A percentile compares a stretch with the other conserved stretches of the same genome.
These are phyloP conservation scores for Diplocarpon rosae DNA, from an alignment of 2,329 filamentous ascomycete species.

Conservation along the genomic window DNA sequence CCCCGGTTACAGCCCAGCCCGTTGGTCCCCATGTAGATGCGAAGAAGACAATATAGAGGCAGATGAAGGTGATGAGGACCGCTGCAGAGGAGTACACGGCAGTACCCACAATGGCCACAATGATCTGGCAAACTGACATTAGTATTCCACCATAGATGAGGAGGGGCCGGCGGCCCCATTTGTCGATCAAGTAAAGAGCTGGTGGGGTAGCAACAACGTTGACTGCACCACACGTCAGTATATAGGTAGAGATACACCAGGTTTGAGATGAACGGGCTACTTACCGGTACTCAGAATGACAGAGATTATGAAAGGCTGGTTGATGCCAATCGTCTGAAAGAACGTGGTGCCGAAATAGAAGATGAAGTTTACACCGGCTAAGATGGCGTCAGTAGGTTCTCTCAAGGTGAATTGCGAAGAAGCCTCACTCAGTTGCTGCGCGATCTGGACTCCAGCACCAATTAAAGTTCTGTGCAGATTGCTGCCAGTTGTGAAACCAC, in stretches of 20 bases:
- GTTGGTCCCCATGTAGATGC: slow-evolving; percentile 65
- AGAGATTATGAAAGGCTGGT: slow-evolving; percentile 71
- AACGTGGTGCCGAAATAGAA: slow-evolving; percentile 89
- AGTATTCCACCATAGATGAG: slow-evolving; percentile 67
- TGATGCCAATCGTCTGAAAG: slow-evolving; percentile 61
- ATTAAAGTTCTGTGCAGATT: slow-evolving; percentile 61
- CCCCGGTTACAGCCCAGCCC: slow-evolving; percentile 71
- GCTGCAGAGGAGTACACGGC: slow-evolving; percentile 47
- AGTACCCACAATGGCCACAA: slow-evolving; percentile 54
- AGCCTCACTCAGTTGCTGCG: slow-evolving; percentile 53
- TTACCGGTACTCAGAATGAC: slow-evolving; percentile 61
- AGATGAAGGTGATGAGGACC: slow-evolving; percentile 41
- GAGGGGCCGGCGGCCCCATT: slow-evolving; percentile 66
- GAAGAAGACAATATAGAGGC: slow-evolving; percentile 82
- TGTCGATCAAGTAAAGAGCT: slow-evolving; percentile 72
- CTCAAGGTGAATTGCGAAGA: no score
- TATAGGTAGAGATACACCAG: no score
- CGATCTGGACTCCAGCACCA: slow-evolving; percentile 67
- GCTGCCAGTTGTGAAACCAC: slow-evolving; percentile 52
- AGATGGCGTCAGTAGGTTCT: slow-evolving; percentile 3
- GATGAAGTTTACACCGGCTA: slow-evolving; percentile 83
- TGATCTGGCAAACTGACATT: slow-evolving; percentile 78
- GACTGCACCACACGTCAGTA: slow-evolving; percentile 34
- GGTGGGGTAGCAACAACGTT: slow-evolving; percentile 76
- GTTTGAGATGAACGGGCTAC: background rate